Evolutionary conservation across 176 grass and related monocot species (phyloP).

Genomic region (Poa pratensis): DNA sequence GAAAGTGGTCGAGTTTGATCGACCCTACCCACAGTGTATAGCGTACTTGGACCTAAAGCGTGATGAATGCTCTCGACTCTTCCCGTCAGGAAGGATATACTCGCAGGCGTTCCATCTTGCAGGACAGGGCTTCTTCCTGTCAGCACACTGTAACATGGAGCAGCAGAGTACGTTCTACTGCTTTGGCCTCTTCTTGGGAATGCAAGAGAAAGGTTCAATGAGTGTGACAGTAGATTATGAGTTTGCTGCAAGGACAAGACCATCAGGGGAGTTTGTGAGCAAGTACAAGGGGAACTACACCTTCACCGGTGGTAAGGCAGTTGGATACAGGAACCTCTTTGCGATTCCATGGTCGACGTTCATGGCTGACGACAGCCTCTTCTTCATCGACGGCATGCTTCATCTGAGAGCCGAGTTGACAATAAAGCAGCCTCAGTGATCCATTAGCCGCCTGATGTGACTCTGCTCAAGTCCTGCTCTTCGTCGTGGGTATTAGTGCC

Average conservation of each 20-base stretch:
- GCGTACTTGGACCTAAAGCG: conserved; percentile 90
- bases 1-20: conserved; percentile 88
- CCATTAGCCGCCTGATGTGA: not conserved
- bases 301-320: conserved; percentile 86
- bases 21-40: conserved; percentile 81
- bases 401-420: conserved; percentile 88
- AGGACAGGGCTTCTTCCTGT: conserved; percentile 92
- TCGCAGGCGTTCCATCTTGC: conserved; percentile 85
- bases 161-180: conserved; percentile 77
- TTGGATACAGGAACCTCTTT: conserved; percentile 93
- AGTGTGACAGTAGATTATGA: conserved; percentile 81
- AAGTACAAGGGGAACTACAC: conserved; percentile 97
- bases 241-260: conserved; percentile 78
- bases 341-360: conserved; percentile 80
- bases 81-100: conserved; percentile 78
- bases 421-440: conserved; percentile 67
- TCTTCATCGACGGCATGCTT: conserved; percentile 75
- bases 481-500: not conserved
- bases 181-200: conserved; percentile 75
- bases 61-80: conserved; percentile 75
- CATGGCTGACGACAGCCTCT: conserved; percentile 84
- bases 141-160: conserved; percentile 87
- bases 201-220: conserved; percentile 16
- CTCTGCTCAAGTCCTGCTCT: not conserved
- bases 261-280: conserved; percentile 76